A percentile compares a stretch with the other conserved stretches of the same genome.
phyloP scores from a whole-genome alignment of 805 yeast genomes.

The Candida jianshihensis region DNA sequence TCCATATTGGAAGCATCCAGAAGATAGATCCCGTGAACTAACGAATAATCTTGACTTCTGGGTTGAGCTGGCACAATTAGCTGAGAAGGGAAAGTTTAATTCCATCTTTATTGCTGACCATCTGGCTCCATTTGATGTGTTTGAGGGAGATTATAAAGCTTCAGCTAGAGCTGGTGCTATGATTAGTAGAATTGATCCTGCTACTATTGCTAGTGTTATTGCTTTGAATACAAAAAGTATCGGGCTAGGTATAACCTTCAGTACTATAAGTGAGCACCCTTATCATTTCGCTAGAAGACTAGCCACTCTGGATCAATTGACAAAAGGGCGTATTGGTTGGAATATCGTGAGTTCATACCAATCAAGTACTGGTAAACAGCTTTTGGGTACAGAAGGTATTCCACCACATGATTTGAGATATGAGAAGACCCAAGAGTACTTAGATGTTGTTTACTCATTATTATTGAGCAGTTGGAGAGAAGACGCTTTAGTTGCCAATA shows the following conservation, averaged over 20 bases:
- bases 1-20: neutral
- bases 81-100: constrained; percentile 32
- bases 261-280: constrained; percentile 35
- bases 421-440: constrained; percentile 31
- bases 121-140: constrained; percentile 33
- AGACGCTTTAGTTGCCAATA: constrained; percentile 21
- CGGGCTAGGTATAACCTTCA: constrained; percentile 32
- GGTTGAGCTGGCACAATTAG: constrained; percentile 29
- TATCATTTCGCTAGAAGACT: constrained; percentile 32
- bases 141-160: constrained; percentile 19
- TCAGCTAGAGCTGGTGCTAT: constrained; percentile 22
- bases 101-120: constrained; percentile 35
- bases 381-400: constrained; percentile 26
- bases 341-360: constrained; percentile 35
- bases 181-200: constrained; percentile 33
- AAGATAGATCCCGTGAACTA: neutral
- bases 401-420: constrained; percentile 33
- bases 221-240: constrained; percentile 33
- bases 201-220: constrained; percentile 32
- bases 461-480: constrained; percentile 32
- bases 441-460: constrained; percentile 29
- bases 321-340: constrained; percentile 38
- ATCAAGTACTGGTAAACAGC: constrained; percentile 31
- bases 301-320: constrained; percentile 34
- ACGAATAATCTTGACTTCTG: constrained; percentile 13